A percentile compares a stretch with the other conserved stretches of the same genome.
phyloP scores from a whole-genome alignment of 306 rosid species.

The Sindora glabra region DNA sequence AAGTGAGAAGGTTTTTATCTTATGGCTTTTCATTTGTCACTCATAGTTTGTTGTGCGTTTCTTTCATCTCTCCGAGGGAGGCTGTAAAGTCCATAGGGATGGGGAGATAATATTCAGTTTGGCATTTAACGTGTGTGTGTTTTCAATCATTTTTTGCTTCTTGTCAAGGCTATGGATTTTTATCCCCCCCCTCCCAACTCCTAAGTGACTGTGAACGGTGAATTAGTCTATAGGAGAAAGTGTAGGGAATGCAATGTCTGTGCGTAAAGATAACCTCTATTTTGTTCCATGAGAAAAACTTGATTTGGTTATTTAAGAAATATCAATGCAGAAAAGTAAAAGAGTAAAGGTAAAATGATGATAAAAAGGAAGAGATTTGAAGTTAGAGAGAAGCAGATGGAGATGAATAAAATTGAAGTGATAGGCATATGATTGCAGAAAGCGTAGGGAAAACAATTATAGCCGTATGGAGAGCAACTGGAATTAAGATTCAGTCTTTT shows the following conservation, averaged over 20 bases:
- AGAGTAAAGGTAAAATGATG: not conserved
- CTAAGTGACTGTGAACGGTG: too few relatives aligned
- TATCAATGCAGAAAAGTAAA: not conserved
- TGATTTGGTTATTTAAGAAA: not conserved
- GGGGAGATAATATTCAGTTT: not conserved
- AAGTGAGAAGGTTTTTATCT: constrained; percentile 56
- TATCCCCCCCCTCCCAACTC: too few relatives aligned
- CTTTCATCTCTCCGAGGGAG: not conserved
- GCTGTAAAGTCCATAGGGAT: not conserved
- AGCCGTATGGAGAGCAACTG: not conserved
- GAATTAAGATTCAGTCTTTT: not conserved
- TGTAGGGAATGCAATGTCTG: not conserved
- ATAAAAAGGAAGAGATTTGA: not conserved
- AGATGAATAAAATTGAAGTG: not conserved
- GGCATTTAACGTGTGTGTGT: not conserved
- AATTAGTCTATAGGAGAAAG: too few relatives aligned
- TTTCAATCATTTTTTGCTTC: not conserved
- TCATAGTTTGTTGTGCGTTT: not conserved
- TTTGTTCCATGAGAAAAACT: not conserved
- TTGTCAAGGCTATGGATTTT: too few relatives aligned
- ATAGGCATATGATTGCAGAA: not conserved
- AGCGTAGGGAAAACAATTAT: not conserved
- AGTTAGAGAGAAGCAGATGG: not conserved
- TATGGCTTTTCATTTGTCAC: not conserved
- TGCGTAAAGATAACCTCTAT: too few relatives aligned